Evolutionary conservation across 495 filamentous ascomycete species (phyloP).

Genomic region (Penicillium taxi): DNA sequence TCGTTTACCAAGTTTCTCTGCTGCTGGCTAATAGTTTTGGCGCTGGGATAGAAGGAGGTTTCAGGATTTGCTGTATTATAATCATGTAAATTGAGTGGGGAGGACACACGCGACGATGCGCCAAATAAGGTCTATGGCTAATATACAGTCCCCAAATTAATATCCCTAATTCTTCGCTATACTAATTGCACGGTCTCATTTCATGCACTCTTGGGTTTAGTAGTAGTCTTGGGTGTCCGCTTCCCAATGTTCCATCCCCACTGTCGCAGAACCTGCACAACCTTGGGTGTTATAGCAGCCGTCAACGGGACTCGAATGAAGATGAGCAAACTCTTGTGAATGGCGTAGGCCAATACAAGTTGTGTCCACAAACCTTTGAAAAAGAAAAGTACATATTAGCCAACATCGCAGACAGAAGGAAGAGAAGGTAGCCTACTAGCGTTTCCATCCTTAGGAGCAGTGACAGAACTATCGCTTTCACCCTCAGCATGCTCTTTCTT

Average conservation of each 20-base stretch:
- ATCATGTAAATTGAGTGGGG: slow-evolving; percentile 23
- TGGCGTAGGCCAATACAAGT: slow-evolving; percentile 86
- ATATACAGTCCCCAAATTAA: slow-evolving; percentile 26
- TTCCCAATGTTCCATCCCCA: slow-evolving; percentile 79
- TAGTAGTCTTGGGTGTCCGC: slow-evolving; percentile 45
- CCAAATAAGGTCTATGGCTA: slow-evolving; percentile 31
- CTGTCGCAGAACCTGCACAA: slow-evolving; percentile 72
- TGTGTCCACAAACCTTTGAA: slow-evolving; percentile 70
- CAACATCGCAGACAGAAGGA: slow-evolving; percentile 2
- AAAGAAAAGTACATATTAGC: not conserved
- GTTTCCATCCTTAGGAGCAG: slow-evolving; percentile 30
- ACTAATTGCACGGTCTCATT: slow-evolving; percentile 6
- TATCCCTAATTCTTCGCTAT: slow-evolving; percentile 21
- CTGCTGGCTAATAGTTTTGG: slow-evolving; percentile 5
- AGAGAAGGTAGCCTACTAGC: slow-evolving; percentile 45
- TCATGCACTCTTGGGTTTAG: too few relatives aligned
- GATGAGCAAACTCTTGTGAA: slow-evolving; percentile 98
- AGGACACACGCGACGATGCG: slow-evolving; percentile 10
- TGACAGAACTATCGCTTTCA: slow-evolving; percentile 10
- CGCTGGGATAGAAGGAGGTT: slow-evolving; percentile 13
- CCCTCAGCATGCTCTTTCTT: slow-evolving; percentile 6
- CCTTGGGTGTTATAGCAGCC: slow-evolving; percentile 81
- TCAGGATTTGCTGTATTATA: slow-evolving; percentile 12
- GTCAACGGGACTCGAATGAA: slow-evolving; percentile 88
- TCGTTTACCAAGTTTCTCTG: slow-evolving; percentile 3